A percentile compares a stretch with the other conserved stretches of the same genome.
phyloP scores from a whole-genome alignment of 1,139 yeast species.

The Debaryomyces subglobosus region DNA sequence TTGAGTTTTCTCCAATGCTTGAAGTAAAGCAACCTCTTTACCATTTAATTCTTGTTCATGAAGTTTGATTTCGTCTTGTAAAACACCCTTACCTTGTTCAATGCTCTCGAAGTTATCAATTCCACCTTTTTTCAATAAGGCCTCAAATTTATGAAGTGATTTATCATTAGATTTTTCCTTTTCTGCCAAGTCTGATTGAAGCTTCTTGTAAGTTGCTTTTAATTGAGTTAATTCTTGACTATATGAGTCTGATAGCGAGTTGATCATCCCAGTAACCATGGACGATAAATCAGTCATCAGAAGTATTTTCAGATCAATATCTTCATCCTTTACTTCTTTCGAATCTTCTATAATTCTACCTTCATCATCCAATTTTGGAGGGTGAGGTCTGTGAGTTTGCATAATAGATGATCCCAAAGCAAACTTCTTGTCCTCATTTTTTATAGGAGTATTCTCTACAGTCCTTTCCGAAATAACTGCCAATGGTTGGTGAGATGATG shows the following conservation, averaged over 20 bases:
- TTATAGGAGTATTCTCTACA: constrained; percentile 34
- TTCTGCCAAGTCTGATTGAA: constrained; percentile 22
- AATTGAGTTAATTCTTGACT: constrained; percentile 26
- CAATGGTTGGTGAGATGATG: constrained; percentile 31
- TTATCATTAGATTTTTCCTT: constrained; percentile 23
- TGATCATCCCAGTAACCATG: constrained; percentile 46
- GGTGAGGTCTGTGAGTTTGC: constrained; percentile 31
- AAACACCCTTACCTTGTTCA: constrained; percentile 31
- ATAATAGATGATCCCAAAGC: constrained; percentile 11
- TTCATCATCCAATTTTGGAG: constrained; percentile 37
- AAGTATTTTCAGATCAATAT: constrained; percentile 17
- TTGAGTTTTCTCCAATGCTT: constrained; percentile 33
- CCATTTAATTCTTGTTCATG: constrained; percentile 33
- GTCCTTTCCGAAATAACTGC: constrained; percentile 45
- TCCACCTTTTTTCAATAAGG: constrained; percentile 26
- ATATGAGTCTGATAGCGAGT: constrained; percentile 49
- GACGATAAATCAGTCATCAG: constrained; percentile 38
- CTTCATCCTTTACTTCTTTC: constrained; percentile 10
- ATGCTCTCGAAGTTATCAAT: constrained; percentile 28
- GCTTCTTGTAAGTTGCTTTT: constrained; percentile 21
- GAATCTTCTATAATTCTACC: constrained; percentile 28
- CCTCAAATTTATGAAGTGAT: constrained; percentile 19
- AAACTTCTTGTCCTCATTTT: constrained; percentile 17
- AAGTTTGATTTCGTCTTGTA: constrained; percentile 22
- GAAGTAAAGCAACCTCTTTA: constrained; percentile 37